Base-by-base conservation (phyloP, 768 basidiomycete species). In the Pulveroboletus sp. region DNA sequence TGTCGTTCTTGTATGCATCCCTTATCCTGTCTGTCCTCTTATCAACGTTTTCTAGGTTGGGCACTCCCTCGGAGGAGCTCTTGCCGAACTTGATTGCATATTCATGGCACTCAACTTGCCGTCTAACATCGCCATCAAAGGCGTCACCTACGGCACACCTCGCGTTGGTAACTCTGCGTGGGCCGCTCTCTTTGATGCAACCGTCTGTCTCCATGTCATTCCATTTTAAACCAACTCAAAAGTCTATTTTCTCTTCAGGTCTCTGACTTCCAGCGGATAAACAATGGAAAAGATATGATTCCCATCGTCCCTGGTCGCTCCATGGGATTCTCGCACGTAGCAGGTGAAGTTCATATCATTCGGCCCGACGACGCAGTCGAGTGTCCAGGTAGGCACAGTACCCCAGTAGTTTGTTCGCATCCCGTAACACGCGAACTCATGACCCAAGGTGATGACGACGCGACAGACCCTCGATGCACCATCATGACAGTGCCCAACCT, bases 251-350 rank as follows among this genome's bases (percentile, higher is more conserved):
- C n/a, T n/a, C n/a, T n/a, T n/a, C 13, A 66, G 60, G 57, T 64
- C 30, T 40, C 55, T 4, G 51, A 67, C 54, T 61, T 62, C 45
- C 62, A 48, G 48, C 56, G 65, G 31, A 56, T 68, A 29, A 67
- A 66, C 48, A 66, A 67, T n/a, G 24, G 45, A 45, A 64, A 59
- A n/a, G 76, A 80, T 56, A 50, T 72, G 24, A 67, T 85, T 36
- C 83, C 84, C 20, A 82, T 79, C 50, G 70, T 84, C 8, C 82
- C 82, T 8, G 76, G 73, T 2, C 68, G 72, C 17, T 69, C 65
- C 49, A 58, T 82, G 51, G 78, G 77, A 43, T 85, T 75, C 64
- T 77, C 57, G 7, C 62, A 67, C 20, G 62, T 64, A 12, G 53
- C 52, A 24, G 72, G 72, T 11, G 76, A 77, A 46, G 57, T 75